A percentile compares a stretch with the other conserved stretches of the same genome.
Conservation (phyloP, 371 early-diverging fungal genomes). For the Mortierella sp. region DNA sequence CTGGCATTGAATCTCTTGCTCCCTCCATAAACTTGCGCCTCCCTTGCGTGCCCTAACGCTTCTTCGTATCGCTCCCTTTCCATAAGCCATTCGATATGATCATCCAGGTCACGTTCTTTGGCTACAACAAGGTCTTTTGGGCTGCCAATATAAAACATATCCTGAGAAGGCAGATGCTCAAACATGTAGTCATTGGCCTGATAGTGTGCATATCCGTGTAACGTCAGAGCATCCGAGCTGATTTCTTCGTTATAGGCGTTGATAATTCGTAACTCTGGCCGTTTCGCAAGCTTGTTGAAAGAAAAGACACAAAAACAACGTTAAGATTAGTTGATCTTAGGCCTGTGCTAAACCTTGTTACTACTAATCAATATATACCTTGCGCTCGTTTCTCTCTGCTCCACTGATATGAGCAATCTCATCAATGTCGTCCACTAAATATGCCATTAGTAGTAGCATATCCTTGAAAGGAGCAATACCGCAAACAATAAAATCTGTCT, state of each 20-base stretch:
- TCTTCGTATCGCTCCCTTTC: constrained; percentile 84
- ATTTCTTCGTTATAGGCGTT: constrained; percentile 83
- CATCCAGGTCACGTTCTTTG: constrained; percentile 86
- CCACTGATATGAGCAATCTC: constrained; percentile 49
- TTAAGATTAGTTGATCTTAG: background rate
- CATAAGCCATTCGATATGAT: constrained; percentile 94
- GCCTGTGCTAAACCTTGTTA: background rate
- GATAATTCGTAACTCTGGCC: constrained; percentile 93
- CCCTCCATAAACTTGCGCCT: constrained; percentile 62
- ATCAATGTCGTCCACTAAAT: constrained; percentile 64
- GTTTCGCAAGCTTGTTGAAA: constrained; percentile 62
- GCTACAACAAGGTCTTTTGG: constrained; percentile 95
- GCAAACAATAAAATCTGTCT: constrained; percentile 89
- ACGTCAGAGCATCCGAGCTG: constrained; percentile 86
- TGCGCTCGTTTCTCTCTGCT: constrained; percentile 38
- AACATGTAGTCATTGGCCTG: constrained; percentile 94
- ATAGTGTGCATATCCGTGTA: constrained; percentile 86
- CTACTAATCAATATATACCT: constrained; percentile 14
- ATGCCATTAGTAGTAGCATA: constrained; percentile 82
- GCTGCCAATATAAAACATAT: constrained; percentile 87
- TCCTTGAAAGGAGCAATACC: constrained; percentile 90
- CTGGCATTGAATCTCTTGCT: constrained; percentile 71
- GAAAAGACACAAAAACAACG: background rate
- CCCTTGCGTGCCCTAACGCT: constrained; percentile 74
- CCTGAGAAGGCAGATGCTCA: constrained; percentile 67